Evolutionary conservation across 371 early-diverging fungal species (phyloP).

Genomic region (Mortierella sp.): DNA sequence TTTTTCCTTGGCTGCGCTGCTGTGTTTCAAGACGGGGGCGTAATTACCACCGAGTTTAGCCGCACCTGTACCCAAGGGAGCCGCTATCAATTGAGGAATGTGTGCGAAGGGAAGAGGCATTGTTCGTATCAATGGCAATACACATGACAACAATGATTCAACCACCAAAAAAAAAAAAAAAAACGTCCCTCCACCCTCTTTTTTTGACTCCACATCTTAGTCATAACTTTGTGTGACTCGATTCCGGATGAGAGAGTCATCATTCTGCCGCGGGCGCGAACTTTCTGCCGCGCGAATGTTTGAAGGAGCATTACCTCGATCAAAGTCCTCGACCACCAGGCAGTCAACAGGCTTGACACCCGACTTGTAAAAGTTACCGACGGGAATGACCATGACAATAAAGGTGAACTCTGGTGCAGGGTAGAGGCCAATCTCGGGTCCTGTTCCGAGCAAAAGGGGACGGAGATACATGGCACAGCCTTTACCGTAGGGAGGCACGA

Average conservation of each 20-base stretch:
- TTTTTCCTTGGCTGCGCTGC: constrained; percentile 67
- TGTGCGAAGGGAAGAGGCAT: neutral
- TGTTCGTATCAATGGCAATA: no score
- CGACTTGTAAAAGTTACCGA: constrained; percentile 74
- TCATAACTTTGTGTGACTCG: no score
- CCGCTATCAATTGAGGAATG: constrained; percentile 51
- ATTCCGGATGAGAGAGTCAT: no score
- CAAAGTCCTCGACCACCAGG: constrained; percentile 74
- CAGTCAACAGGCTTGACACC: constrained; percentile 80
- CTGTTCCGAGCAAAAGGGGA: constrained; percentile 79
- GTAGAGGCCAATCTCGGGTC: constrained; percentile 73
- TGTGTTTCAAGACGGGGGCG: constrained; percentile 70
- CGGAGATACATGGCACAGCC: constrained; percentile 75
- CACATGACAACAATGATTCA: neutral
- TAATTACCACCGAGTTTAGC: constrained; percentile 85
- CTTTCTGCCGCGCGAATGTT: no score
- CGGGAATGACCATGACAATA: constrained; percentile 77
- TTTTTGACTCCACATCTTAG: neutral
- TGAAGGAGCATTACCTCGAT: constrained; percentile 79
- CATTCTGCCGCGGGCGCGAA: no score
- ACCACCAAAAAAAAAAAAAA: neutral
- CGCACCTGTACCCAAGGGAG: constrained; percentile 71
- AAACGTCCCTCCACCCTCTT: no score
- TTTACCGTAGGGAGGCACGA: constrained; percentile 75
- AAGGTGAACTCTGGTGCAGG: constrained; percentile 79